Evolutionary conservation across 2,329 filamentous ascomycete genomes (phyloP).

Genomic region (Fusarium sublunatum): DNA sequence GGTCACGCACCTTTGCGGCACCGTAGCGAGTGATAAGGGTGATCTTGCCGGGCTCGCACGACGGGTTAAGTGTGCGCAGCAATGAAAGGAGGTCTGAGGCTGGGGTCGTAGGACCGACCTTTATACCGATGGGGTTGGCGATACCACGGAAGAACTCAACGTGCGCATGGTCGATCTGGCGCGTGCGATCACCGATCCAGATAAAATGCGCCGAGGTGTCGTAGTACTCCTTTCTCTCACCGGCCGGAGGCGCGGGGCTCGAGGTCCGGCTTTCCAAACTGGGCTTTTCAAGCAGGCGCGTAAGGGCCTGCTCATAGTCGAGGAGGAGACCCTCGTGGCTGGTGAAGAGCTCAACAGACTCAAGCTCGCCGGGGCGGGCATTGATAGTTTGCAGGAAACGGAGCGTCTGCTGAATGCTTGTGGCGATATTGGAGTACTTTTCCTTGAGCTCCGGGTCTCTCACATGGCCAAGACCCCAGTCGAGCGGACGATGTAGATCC

Average conservation of each 20-base stretch:
- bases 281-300: constrained; percentile 77
- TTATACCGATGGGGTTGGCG: constrained; percentile 95
- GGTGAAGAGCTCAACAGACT: constrained; percentile 94
- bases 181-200: constrained; percentile 97
- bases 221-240: constrained; percentile 75
- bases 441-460: constrained; percentile 83
- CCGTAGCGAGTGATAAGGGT: constrained; percentile 97
- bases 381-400: constrained; percentile 96
- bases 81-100: constrained; percentile 79
- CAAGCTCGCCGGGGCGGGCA: constrained; percentile 82
- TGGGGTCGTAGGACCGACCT: constrained; percentile 89
- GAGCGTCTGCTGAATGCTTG: constrained; percentile 87
- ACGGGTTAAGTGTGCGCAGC: constrained; percentile 87
- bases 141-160: constrained; percentile 98
- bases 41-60: constrained; percentile 86
- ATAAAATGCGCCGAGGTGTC: constrained; percentile 96
- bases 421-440: constrained; percentile 87
- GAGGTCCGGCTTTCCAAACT: constrained; percentile 50
- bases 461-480: constrained; percentile 95
- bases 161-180: constrained; percentile 92
- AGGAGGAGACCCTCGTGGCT: constrained; percentile 94
- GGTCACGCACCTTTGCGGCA: constrained; percentile 76
- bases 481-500: constrained; percentile 90
- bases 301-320: constrained; percentile 92
- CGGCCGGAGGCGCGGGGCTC: constrained; percentile 58